Percentiles rank a stretch among this genome's conserved stretches.
Evolutionary conservation across 2,329 filamentous ascomycete genomes (phyloP).

Genomic region (Epichloe sylvatica): DNA sequence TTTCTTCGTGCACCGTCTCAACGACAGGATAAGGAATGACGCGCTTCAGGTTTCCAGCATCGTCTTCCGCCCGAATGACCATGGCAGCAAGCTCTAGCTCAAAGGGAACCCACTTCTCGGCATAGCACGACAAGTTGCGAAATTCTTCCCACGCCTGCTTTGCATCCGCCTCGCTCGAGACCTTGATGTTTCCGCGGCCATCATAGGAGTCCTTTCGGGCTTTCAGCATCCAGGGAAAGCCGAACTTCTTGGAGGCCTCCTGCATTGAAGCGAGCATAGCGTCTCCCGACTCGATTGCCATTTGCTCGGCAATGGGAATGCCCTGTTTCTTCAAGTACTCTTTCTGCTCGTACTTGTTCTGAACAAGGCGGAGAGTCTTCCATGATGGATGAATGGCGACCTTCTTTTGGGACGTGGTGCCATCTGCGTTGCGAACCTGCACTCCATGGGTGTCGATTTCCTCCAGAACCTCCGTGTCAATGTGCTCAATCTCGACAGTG

Average conservation of each 20-base stretch:
- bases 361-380: slow-evolving; percentile 75
- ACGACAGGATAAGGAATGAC: slow-evolving; percentile 71
- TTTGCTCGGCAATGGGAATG: slow-evolving; percentile 60
- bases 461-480: slow-evolving; percentile 79
- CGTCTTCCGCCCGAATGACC: slow-evolving; percentile 78
- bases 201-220: slow-evolving; percentile 83
- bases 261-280: slow-evolving; percentile 46
- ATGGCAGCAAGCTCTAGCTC: slow-evolving; percentile 82
- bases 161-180: slow-evolving; percentile 31
- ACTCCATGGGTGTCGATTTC: slow-evolving; percentile 58
- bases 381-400: slow-evolving; percentile 66
- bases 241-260: slow-evolving; percentile 49
- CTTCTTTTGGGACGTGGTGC: slow-evolving; percentile 21
- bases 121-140: slow-evolving; percentile 61
- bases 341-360: slow-evolving; percentile 90
- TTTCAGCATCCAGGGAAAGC: slow-evolving; percentile 87
- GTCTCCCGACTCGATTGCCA: slow-evolving; percentile 44
- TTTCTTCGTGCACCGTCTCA: slow-evolving; percentile 91
- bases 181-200: slow-evolving; percentile 55
- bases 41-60: slow-evolving; percentile 31
- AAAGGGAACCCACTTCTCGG: slow-evolving; percentile 81
- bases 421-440: slow-evolving; percentile 24
- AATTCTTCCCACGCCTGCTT: slow-evolving; percentile 56
- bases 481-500: slow-evolving; percentile 91
- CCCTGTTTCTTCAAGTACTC: slow-evolving; percentile 54